A percentile compares a stretch with the other conserved stretches of the same genome.
Conservation (phyloP, 2,329 filamentous ascomycete species). For the Polychaeton citri region DNA sequence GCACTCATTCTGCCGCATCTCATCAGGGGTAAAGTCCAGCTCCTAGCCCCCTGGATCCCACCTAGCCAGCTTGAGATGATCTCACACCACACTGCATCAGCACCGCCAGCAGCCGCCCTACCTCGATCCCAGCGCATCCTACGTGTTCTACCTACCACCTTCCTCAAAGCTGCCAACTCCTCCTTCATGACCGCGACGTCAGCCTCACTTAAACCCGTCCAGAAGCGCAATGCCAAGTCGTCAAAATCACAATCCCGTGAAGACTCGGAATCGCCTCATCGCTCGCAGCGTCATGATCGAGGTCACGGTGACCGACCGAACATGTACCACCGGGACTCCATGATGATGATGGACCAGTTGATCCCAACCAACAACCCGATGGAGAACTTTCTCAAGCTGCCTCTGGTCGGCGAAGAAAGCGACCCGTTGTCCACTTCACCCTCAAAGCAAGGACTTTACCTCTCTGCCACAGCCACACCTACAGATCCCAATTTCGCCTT, state of each 20-base stretch:
- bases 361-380: constrained; percentile 24
- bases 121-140: constrained; percentile 87
- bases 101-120: constrained; percentile 70
- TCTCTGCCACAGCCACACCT: constrained; percentile 20
- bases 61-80: constrained; percentile 82
- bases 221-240: constrained; percentile 10
- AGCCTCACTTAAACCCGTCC: constrained; percentile 32
- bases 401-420: constrained; percentile 9
- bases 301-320: constrained; percentile 14
- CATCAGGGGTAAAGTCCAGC: constrained; percentile 83
- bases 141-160: constrained; percentile 74
- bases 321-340: constrained; percentile 29
- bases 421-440: constrained; percentile 10
- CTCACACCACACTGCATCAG: constrained; percentile 23
- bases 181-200: constrained; percentile 86
- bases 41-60: constrained; percentile 93
- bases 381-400: constrained; percentile 12
- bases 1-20: constrained; percentile 92
- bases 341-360: constrained; percentile 37
- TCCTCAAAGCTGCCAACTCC: constrained; percentile 88
- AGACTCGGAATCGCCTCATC: constrained; percentile 6
- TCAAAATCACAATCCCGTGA: constrained; percentile 4
- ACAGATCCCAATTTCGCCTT: constrained; percentile 31
- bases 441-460: constrained; percentile 10
- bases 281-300: constrained; percentile 6